Evolutionary conservation across 352 stramenopile genomes (phyloP).

Genomic region (Phytophthora lateralis): DNA sequence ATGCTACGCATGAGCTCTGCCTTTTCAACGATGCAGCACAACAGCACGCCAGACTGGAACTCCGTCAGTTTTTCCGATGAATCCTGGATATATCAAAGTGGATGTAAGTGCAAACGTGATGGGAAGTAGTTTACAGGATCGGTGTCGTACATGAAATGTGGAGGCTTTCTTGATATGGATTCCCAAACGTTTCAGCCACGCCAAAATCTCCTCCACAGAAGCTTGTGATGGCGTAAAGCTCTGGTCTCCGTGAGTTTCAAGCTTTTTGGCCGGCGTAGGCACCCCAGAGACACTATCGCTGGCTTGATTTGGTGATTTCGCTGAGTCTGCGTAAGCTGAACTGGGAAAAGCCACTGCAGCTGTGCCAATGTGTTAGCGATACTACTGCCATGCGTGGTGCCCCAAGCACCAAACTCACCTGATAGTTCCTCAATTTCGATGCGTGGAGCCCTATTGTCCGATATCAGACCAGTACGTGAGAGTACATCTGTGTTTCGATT

Average conservation of each 20-base stretch:
- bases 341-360: neutral
- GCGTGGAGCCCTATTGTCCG: neutral
- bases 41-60: conserved; percentile 64
- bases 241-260: neutral
- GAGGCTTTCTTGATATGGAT: conserved; percentile 31
- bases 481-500: neutral
- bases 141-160: conserved; percentile 41
- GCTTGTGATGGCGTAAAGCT: neutral
- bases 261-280: neutral
- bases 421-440: conserved; percentile 21
- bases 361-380: conserved; percentile 6
- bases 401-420: conserved; percentile 1
- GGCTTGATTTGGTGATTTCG: neutral
- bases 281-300: neutral
- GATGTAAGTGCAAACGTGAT: neutral
- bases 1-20: conserved; percentile 72
- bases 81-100: conserved; percentile 29
- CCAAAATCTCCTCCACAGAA: conserved; percentile 28
- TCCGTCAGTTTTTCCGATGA: conserved; percentile 35
- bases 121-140: neutral
- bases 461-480: neutral
- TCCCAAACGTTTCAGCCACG: conserved; percentile 48
- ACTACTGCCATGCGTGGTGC: neutral
- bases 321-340: neutral
- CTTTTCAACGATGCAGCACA: conserved; percentile 72